Evolutionary conservation across 1,284 basidiomycete genomes (phyloP), one percentile per base, ranked within the genome.

Genomic region (Boletellus deceptivus): DNA sequence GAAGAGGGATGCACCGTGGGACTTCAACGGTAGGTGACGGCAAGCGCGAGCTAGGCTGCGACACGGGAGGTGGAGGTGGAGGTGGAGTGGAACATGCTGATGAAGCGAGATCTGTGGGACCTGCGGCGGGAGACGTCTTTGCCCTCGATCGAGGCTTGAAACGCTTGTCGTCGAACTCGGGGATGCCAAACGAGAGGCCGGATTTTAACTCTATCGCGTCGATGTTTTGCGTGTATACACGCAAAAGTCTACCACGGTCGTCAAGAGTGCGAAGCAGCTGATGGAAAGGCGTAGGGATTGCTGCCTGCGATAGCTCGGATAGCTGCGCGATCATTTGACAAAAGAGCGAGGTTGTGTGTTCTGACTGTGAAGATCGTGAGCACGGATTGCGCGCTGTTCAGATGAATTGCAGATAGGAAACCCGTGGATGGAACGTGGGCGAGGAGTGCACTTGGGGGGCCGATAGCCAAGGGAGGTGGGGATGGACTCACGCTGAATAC

Each of bases 161-260:
- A 22, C 80, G 77, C 57, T 73, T 79, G 52, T 71, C 73, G 55
- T 82, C 79, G 52, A 80, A 79, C 44, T 78, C 78, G 13, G 87
- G 86, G 14, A 91, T 75, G 24, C 89, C 89, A 57, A 89, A 90
- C 1, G 82, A 82, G 7, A 97, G 77, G 4, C 93, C 93, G 13
- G 83, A 88, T 63, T 93, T 92, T 53, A 77, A 76, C 65, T 97
- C 93, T 45, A 98, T 82, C 14, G 86, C 87, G 65, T 98, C 93
- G 55, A 97, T 95, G 70, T 96, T 95, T 73, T 98, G 94, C 0
- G 94, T 96, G 70, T 97, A 98, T 4, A 94, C 91, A 25, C 94
- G 80, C 39, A 94, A 77, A 1, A 98, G 80, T 43, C 83, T 80
- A 2, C 90, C 88, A 42, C 86, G 77, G 49, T 84, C 75, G 62